Base-by-base conservation (phyloP, 345 rosid genomes). In the Lumnitzera littorea region DNA sequence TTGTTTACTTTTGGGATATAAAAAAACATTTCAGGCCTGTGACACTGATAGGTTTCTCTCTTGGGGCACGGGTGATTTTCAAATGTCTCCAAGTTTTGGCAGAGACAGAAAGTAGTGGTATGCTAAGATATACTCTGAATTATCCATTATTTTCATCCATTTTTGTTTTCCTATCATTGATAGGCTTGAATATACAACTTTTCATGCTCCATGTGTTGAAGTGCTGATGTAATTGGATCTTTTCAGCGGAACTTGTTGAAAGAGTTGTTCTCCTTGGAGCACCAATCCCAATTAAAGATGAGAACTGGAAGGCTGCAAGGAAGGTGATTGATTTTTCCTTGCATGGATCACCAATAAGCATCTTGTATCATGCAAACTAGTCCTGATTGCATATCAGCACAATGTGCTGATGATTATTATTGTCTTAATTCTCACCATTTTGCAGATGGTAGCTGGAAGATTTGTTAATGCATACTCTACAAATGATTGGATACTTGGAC, bases 401-500 rank as follows among this genome's bases (percentile, higher is more conserved):
- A 9, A 14, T 64, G 24, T n/a, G 64, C 57, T 52, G 55, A 48
- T 41, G 13, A 31, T 8, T 14, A 24, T 41, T 55, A 52, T 50
- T 65, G 46, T 47, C 8, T 20, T 54, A 17, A 55, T 55, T 61
- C 56, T 41, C 67, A 11, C 49, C 70, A 46, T 65, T 70, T 55
- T 70, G 62, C 79, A 94, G 99, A 86, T 94, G 92, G 99, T 94
- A 67, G 87, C 96, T 51, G 99, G 96, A 67, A 84, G 99, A 76
- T 94, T 94, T 82, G 72, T 90, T 60, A 94, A 86, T 78, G 95
- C 87, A 15, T 90, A 86, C 73, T 86, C 99, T 14, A 79, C 88
- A 16, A 82, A 77, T 62, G 99, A 94, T 53, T 94, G 99, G 99
- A 94, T 75, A 24, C 99, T 94, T 41, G 99, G 89, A 75, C 70